Conservation (phyloP, 441 rosid species). For the Flueggea neowawraea region DNA sequence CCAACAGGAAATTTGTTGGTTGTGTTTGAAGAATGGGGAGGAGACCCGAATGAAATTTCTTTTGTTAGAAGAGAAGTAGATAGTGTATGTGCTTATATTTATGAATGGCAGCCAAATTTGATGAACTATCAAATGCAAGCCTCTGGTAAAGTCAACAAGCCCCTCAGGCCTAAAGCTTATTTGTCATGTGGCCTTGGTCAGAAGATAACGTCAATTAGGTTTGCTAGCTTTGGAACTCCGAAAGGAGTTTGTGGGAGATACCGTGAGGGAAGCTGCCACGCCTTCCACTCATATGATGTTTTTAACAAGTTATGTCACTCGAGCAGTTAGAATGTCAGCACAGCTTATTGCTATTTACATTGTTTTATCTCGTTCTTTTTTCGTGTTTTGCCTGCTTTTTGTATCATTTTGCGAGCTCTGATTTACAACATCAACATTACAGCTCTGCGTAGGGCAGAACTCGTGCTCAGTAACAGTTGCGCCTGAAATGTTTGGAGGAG, state of each 20-base stretch:
- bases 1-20: conserved; percentile 87
- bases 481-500: conserved; percentile 93
- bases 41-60: conserved; percentile 82
- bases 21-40: conserved; percentile 98
- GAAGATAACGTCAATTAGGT: conserved; percentile 72
- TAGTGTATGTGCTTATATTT: conserved; percentile 80
- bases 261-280: conserved; percentile 82
- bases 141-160: conserved; percentile 81
- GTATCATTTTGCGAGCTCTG: neutral
- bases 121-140: conserved; percentile 81
- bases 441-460: conserved; percentile 93
- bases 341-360: too few relatives aligned
- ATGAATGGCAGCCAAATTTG: conserved; percentile 94
- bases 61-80: conserved; percentile 83
- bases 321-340: neutral
- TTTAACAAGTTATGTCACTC: conserved; percentile 63
- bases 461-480: conserved; percentile 91
- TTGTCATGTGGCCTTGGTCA: conserved; percentile 82
- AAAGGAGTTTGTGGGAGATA: conserved; percentile 89
- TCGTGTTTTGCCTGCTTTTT: neutral
- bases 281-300: conserved; percentile 89
- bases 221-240: conserved; percentile 95
- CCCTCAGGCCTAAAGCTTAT: conserved; percentile 86
- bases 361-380: too few relatives aligned
- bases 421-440: conserved; percentile 18